A percentile compares a stretch with the other conserved stretches of the same genome.
phyloP scores from a whole-genome alignment of 257 asterid genomes.

The Solanum tarijense region DNA sequence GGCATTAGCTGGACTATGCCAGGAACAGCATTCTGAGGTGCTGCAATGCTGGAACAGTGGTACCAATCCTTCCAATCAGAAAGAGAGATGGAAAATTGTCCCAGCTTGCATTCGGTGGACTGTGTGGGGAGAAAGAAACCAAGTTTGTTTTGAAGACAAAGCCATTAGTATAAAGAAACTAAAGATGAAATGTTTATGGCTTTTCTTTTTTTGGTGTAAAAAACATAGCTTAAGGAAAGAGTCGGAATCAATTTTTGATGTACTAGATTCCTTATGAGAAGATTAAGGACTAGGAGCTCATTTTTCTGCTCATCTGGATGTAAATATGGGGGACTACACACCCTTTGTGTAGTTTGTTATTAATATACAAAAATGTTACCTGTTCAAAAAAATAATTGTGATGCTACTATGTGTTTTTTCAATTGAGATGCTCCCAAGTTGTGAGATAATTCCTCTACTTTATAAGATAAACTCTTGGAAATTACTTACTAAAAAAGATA shows the following conservation, averaged over 20 bases:
- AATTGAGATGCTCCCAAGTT: not conserved
- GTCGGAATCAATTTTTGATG: no score
- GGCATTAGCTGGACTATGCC: not conserved
- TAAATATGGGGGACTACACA: not conserved
- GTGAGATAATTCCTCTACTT: not conserved
- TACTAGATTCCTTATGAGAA: not conserved
- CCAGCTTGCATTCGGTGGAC: not conserved
- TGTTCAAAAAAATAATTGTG: not conserved
- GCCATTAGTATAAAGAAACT: not conserved
- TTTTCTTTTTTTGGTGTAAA: not conserved
- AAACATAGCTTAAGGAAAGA: not conserved
- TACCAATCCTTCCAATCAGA: not conserved
- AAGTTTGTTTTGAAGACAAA: not conserved
- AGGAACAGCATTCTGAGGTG: not conserved
- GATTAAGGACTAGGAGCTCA: not conserved
- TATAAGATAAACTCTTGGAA: not conserved
- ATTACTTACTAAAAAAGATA: not conserved
- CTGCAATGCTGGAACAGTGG: not conserved
- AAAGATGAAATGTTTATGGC: not conserved
- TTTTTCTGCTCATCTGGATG: not conserved
- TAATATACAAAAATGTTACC: not conserved
- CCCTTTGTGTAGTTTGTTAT: not conserved
- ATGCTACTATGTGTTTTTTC: not conserved
- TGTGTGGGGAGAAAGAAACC: not conserved
- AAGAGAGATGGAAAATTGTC: not conserved